Evolutionary conservation across 2,329 filamentous ascomycete species (phyloP).

Genomic region (Phialophora chinensis): DNA sequence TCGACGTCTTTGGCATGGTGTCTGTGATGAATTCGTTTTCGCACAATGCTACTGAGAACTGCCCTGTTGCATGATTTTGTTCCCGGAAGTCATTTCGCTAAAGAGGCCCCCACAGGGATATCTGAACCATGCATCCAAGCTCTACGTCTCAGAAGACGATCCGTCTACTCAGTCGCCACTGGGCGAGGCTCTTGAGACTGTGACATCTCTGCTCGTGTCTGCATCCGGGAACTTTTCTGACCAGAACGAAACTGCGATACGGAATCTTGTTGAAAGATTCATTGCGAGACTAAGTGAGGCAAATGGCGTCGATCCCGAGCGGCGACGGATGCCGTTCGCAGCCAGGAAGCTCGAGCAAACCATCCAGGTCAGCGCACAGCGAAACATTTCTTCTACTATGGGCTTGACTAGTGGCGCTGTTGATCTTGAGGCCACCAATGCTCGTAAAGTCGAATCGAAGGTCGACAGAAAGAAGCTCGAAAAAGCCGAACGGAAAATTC

Average conservation of each 20-base stretch:
- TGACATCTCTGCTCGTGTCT: conserved; percentile 88
- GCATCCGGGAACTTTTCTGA: conserved; percentile 82
- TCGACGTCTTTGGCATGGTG: conserved; percentile 22
- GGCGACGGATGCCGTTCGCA: conserved; percentile 72
- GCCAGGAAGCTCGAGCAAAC: conserved; percentile 90
- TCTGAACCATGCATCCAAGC: conserved; percentile 86
- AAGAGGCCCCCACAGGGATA: conserved; percentile 65
- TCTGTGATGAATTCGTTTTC: not conserved
- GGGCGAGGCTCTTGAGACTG: conserved; percentile 78
- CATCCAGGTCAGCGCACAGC: conserved; percentile 89
- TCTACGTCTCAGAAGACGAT: conserved; percentile 77
- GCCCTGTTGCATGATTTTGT: not conserved
- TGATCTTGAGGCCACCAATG: conserved; percentile 91
- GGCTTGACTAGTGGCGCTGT: conserved; percentile 83
- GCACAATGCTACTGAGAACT: not conserved
- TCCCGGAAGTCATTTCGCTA: not conserved
- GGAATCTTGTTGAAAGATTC: conserved; percentile 86
- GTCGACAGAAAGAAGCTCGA: conserved; percentile 99
- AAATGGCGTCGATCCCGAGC: conserved; percentile 71
- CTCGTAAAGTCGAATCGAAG: conserved; percentile 93
- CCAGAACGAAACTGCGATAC: conserved; percentile 77
- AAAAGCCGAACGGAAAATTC: conserved; percentile 96
- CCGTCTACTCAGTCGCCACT: conserved; percentile 74
- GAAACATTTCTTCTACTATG: conserved; percentile 94
- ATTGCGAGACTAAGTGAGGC: conserved; percentile 78